Base-by-base conservation (phyloP, 768 basidiomycete species). In the Antrodiella citrinella region DNA sequence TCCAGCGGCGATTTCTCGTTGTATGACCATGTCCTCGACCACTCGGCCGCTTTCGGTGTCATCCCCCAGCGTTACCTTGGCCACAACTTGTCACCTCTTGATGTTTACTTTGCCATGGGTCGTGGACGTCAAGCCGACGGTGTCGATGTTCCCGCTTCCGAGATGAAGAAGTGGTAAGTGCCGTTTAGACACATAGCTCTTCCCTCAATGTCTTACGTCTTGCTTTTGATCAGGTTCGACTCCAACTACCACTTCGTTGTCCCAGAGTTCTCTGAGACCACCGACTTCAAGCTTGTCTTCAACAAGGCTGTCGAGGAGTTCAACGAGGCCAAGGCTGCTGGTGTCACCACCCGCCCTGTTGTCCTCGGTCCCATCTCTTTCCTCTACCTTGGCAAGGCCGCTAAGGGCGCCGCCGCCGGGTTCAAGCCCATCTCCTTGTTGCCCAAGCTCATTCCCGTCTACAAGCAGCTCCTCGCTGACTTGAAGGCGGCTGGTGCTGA, bases 211-310 rank as follows among this genome's bases (percentile, higher is more conserved):
- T 45, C 23, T 54, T 18, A 10, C 10, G 18, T 38, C 38, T 45
- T 44, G 23, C 43, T 21, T 9, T 24, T 44, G 54, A 23, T 54
- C 38, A 94, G 91, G 92, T 95, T 93, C 67, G 92, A 96, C 72
- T 93, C 91, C 46, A 97, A 96, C 81, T 98, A 96, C 76, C 94
- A 98, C 76, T 94, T 84, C 65, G 93, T 98, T 68, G 96, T 98
- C 52, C 94, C 94, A 50, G 96, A 96, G 72, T 81, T 96, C 69
- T 89, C 89, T 7, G 86, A 90, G 48, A 73, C 79, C 61, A 88
- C 85, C 24, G 83, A 95, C 57, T 97, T 98, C 82, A 92, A 95
- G 72, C 76, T 99, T 66, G 80, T 86, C 74, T 84, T 83, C 74
- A 95, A 95, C 86, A 96, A 97, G 77, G 82, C 87, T 44, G 80